phyloP scores from a whole-genome alignment of 352 stramenopile species.

The Pythium insidiosum region DNA sequence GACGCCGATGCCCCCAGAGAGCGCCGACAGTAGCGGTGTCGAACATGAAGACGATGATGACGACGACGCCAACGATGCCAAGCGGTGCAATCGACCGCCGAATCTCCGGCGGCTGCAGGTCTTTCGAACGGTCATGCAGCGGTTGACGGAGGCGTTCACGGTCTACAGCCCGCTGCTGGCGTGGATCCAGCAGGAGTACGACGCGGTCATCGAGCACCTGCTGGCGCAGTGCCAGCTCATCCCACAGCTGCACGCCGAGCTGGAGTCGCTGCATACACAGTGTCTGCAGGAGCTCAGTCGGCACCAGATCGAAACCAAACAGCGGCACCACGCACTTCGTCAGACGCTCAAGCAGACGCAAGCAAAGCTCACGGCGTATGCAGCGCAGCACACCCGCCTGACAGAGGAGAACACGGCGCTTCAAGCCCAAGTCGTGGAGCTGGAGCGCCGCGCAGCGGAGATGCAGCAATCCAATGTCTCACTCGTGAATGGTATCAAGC shows the following conservation, averaged over 20 bases:
- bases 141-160: constrained; percentile 47
- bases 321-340: constrained; percentile 26
- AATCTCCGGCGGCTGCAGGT: constrained; percentile 43
- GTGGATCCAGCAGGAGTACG: constrained; percentile 61
- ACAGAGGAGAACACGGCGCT: constrained; percentile 19
- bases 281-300: constrained; percentile 49
- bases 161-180: constrained; percentile 56
- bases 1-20: no score
- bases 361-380: constrained; percentile 34
- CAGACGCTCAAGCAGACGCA: constrained; percentile 48
- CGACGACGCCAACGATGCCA: no score
- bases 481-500: constrained; percentile 55
- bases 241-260: constrained; percentile 33
- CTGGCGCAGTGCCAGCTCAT: constrained; percentile 29
- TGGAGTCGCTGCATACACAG: constrained; percentile 52
- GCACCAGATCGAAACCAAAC: constrained; percentile 30
- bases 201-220: constrained; percentile 25
- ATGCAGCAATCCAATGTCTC: constrained; percentile 42
- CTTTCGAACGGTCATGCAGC: constrained; percentile 40
- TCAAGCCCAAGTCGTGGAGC: constrained; percentile 15
- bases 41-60: neutral
- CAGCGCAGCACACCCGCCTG: constrained; percentile 32
- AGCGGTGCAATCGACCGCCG: no score
- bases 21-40: no score
- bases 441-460: constrained; percentile 28